Evolutionary conservation across 2,329 filamentous ascomycete genomes (phyloP).

Genomic region (Calonectria pseudoturangicola): DNA sequence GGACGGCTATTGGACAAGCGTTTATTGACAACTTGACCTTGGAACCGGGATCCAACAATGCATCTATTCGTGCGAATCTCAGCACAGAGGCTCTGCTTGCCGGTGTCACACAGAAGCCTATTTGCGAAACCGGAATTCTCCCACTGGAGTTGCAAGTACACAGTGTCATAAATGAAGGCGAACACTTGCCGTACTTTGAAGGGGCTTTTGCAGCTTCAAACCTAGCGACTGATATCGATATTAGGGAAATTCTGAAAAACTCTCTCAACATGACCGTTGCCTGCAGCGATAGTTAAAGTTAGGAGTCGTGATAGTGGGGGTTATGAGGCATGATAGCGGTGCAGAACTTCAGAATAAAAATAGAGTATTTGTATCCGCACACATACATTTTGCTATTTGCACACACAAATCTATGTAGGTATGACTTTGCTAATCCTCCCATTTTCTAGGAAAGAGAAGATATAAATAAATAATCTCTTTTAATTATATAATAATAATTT

Average conservation of each 20-base stretch:
- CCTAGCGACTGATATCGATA: neutral
- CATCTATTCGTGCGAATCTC: conserved; percentile 15
- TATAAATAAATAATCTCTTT: too few species aligned
- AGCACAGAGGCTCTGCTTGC: conserved; percentile 8
- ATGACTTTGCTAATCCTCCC: too few species aligned
- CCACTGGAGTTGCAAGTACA: conserved; percentile 10
- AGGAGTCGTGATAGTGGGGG: neutral
- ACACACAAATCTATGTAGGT: too few species aligned
- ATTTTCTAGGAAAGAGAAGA: too few species aligned
- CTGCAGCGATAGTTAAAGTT: neutral
- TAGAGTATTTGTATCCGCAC: too few species aligned
- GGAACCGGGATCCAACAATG: conserved; percentile 14
- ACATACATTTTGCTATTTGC: too few species aligned
- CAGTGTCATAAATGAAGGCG: conserved; percentile 6
- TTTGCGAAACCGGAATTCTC: conserved; percentile 21
- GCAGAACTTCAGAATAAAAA: too few species aligned
- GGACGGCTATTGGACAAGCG: neutral
- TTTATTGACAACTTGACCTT: conserved; percentile 4
- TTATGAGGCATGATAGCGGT: neutral
- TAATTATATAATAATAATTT: too few species aligned
- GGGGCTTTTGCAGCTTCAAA: conserved; percentile 1
- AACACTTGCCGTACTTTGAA: conserved; percentile 13
- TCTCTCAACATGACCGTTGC: conserved; percentile 21
- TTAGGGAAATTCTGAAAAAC: conserved; percentile 1
- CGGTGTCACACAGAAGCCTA: neutral